Conservation (phyloP, 2,329 filamentous ascomycete genomes). For the Clarireedia homoeocarpa region DNA sequence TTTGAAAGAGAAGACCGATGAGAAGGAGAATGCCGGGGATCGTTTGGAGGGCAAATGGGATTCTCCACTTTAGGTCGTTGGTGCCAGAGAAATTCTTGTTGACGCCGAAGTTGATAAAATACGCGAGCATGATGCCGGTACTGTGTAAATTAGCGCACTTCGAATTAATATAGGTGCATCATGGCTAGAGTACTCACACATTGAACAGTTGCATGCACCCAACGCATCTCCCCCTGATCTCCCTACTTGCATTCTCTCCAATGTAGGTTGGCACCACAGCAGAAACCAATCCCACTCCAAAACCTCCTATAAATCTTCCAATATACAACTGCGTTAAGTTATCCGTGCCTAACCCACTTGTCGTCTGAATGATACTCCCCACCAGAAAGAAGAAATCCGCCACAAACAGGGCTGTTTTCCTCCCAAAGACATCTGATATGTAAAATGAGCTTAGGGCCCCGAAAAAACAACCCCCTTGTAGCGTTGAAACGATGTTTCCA, state of each 20-base stretch:
- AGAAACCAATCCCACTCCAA: conserved; percentile 12
- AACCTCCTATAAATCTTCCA: conserved; percentile 11
- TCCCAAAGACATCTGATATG: conserved; percentile 26
- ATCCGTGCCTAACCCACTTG: conserved; percentile 6
- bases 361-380: conserved; percentile 7
- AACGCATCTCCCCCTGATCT: conserved; percentile 11
- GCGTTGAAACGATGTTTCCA: conserved; percentile 48
- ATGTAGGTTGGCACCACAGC: conserved; percentile 14
- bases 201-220: conserved; percentile 14
- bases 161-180: neutral
- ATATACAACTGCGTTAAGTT: conserved; percentile 8
- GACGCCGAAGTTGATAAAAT: conserved; percentile 10
- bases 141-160: neutral
- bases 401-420: conserved; percentile 10
- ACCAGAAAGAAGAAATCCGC: conserved; percentile 9
- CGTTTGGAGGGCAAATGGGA: conserved; percentile 54
- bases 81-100: neutral
- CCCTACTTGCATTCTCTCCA: conserved; percentile 11
- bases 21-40: conserved; percentile 54
- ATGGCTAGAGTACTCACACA: conserved; percentile 5
- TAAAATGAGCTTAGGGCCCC: conserved; percentile 44
- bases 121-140: conserved; percentile 11
- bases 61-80: conserved; percentile 36
- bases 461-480: conserved; percentile 59
- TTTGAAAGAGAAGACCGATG: conserved; percentile 52